phyloP scores from a whole-genome alignment of 441 rosid genomes.

The Mallotus repandus region DNA sequence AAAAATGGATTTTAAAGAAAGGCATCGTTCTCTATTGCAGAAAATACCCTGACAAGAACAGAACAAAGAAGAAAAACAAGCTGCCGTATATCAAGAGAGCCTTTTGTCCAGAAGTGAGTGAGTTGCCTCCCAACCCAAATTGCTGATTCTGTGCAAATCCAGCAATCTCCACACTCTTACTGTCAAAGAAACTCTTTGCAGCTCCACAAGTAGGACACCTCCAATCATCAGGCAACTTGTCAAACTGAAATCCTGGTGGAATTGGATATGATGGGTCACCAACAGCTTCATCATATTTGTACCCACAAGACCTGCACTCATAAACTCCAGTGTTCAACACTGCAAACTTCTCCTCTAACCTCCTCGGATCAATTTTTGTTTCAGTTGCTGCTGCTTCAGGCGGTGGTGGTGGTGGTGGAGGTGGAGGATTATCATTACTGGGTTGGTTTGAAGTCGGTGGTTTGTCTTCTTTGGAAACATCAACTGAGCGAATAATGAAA shows the following conservation, averaged over 20 bases:
- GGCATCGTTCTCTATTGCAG: conserved; percentile 40
- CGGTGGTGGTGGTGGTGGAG: too few species aligned
- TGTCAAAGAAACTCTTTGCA: conserved; percentile 70
- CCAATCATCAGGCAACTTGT: conserved; percentile 80
- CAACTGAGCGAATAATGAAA: conserved; percentile 37
- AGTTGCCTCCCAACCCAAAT: conserved; percentile 78
- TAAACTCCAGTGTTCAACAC: conserved; percentile 86
- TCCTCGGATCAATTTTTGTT: conserved; percentile 39
- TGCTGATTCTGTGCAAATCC: conserved; percentile 96
- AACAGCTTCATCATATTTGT: conserved; percentile 76
- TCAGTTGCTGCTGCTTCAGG: conserved; percentile 14
- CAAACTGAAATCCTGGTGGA: conserved; percentile 78
- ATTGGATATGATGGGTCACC: conserved; percentile 88
- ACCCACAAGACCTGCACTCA: conserved; percentile 92
- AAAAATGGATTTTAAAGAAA: neutral
- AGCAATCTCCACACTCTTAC: conserved; percentile 93
- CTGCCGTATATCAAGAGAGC: conserved; percentile 73
- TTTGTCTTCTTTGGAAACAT: conserved; percentile 63
- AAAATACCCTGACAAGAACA: conserved; percentile 80
- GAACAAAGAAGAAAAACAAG: conserved; percentile 57
- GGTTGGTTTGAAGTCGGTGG: conserved; percentile 27
- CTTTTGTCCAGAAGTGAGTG: conserved; percentile 89
- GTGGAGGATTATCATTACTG: neutral
- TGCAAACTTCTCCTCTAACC: conserved; percentile 85
- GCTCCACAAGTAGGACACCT: conserved; percentile 97